phyloP scores from a whole-genome alignment of 2,329 filamentous ascomycete genomes.

The Colletotrichum sp. region DNA sequence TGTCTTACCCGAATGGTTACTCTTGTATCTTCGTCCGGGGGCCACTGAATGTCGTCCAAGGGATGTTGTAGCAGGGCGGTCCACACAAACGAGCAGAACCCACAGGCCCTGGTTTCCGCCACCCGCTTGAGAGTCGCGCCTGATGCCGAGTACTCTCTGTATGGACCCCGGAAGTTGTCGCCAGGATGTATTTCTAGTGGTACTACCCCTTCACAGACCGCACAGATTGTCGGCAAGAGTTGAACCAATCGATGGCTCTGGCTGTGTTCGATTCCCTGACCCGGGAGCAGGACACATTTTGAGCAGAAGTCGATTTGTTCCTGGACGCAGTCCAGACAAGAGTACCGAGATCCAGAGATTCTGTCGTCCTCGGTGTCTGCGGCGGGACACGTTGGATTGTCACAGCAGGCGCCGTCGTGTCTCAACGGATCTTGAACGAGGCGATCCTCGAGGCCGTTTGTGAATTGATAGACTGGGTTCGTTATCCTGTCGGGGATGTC shows the following conservation, averaged over 20 bases:
- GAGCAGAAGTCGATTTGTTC: not conserved
- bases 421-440: not conserved
- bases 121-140: not conserved
- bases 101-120: not conserved
- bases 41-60: not conserved
- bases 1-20: not conserved
- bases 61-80: not conserved
- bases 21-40: not conserved
- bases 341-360: not conserved
- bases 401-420: not conserved
- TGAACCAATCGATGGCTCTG: not conserved
- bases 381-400: not conserved
- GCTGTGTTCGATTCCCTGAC: not conserved
- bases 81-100: not conserved
- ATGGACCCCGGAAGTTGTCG: not conserved
- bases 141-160: not conserved
- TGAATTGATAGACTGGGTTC: not conserved
- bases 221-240: not conserved
- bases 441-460: not conserved
- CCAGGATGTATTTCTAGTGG: rapidly evolving
- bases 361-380: not conserved
- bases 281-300: rapidly evolving
- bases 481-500: not conserved
- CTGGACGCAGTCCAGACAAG: not conserved
- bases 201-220: not conserved